phyloP scores from a whole-genome alignment of 305 asterid species.

The Caryopteris hybrid region DNA sequence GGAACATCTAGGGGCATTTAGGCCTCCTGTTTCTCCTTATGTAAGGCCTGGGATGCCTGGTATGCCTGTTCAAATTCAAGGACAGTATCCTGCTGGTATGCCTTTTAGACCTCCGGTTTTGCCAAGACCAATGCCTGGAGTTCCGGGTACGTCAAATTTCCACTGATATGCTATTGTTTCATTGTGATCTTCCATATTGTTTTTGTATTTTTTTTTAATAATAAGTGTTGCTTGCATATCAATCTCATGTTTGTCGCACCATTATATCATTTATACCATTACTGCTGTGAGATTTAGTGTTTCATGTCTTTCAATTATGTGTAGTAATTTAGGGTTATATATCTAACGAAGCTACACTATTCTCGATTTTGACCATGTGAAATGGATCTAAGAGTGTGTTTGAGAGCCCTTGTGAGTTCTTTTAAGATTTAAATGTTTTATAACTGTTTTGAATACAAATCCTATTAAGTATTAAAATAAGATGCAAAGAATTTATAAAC shows the following conservation, averaged over 20 bases:
- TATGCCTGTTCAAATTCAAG: slow-evolving; percentile 53
- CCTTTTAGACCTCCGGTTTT: slow-evolving; percentile 67
- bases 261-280: neutral
- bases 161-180: neutral
- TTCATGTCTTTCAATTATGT: neutral
- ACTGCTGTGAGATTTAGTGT: neutral
- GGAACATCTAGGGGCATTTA: slow-evolving; percentile 90
- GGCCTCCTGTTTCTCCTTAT: slow-evolving; percentile 72
- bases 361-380: too few relatives aligned
- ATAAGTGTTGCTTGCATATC: slow-evolving; percentile 1
- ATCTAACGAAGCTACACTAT: neutral
- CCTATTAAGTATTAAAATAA: too few relatives aligned
- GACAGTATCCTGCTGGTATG: slow-evolving; percentile 46
- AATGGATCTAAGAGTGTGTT: too few relatives aligned
- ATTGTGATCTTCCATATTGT: neutral
- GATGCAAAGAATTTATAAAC: too few relatives aligned
- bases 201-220: neutral
- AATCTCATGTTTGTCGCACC: neutral
- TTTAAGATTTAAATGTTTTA: too few relatives aligned
- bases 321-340: neutral
- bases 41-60: slow-evolving; percentile 73
- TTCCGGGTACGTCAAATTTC: slow-evolving; percentile 45
- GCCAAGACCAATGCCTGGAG: slow-evolving; percentile 76
- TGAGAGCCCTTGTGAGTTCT: too few relatives aligned
- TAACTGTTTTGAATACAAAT: too few relatives aligned